These are phyloP conservation scores for Cocos nucifera DNA, from an alignment of 176 grass and related monocot species.

Conservation along the genomic window DNA sequence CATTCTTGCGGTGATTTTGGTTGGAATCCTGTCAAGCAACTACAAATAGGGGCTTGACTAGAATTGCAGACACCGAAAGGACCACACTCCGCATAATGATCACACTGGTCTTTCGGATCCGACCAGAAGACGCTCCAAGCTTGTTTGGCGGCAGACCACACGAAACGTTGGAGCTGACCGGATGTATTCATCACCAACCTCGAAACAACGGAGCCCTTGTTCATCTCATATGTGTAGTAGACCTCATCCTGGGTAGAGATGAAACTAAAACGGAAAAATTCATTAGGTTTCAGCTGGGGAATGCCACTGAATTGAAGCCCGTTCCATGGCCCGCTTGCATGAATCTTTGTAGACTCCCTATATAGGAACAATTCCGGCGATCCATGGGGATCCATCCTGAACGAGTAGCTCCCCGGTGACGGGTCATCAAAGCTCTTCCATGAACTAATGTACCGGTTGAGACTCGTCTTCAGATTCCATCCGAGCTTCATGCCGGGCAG, in stretches of 20 bases:
- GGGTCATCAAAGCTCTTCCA: conserved; percentile 38
- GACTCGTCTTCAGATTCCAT: conserved; percentile 28
- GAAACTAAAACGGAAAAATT: conserved; percentile 17
- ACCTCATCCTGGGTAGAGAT: conserved; percentile 6
- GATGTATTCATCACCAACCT: not conserved
- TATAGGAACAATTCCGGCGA: conserved; percentile 16
- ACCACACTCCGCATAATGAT: conserved; percentile 4
- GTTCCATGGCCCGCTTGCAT: conserved; percentile 34
- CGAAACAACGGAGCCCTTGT: not conserved
- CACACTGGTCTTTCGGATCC: not conserved
- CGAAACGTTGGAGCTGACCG: not conserved
- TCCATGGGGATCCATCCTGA: conserved; percentile 28
- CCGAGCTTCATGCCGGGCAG: conserved; percentile 40
- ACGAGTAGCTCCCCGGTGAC: conserved; percentile 22
- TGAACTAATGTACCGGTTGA: conserved; percentile 30
- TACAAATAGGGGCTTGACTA: not conserved
- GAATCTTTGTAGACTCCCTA: conserved; percentile 26
- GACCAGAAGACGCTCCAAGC: conserved; percentile 1
- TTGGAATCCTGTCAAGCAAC: conserved; percentile 15
- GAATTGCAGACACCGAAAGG: conserved; percentile 9
- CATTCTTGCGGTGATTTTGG: not conserved
- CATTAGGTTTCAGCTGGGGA: conserved; percentile 17
- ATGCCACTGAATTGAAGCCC: conserved; percentile 30
- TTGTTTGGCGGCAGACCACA: not conserved
- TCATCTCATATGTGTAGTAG: conserved; percentile 1